Base-by-base conservation (phyloP, 2,329 filamentous ascomycete genomes). In the Monascus ruber region DNA sequence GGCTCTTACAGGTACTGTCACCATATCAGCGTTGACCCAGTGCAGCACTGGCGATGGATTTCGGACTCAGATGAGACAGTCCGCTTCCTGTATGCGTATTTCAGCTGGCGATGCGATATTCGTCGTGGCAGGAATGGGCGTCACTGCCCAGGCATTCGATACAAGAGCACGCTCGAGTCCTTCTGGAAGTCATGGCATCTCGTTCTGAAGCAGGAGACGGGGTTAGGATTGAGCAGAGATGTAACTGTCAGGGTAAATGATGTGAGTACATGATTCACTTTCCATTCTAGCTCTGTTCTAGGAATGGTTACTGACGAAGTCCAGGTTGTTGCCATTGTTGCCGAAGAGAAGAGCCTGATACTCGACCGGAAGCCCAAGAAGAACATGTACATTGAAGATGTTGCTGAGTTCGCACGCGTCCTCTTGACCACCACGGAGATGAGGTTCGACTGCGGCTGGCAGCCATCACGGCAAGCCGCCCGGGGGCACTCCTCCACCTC, bases 311-410 rank as follows among this genome's bases (percentile, higher is more conserved):
- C 31, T 35, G 4, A 41, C 33, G 5, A 31, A 35, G 29, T 42
- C 35, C 40, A 50, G 48, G 41, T 50, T 5, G 47, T 53, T 34
- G n/a, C n/a, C n/a, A n/a, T n/a, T n/a, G n/a, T n/a, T n/a, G n/a
- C n/a, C n/a, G n/a, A n/a, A n/a, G n/a, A n/a, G n/a, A n/a, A n/a
- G n/a, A n/a, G n/a, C n/a, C n/a, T n/a, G n/a, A n/a, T n/a, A n/a
- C n/a, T n/a, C n/a, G n/a, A n/a, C n/a, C 45, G 43, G 27, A 26
- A 33, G 24, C 40, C 53, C n/a, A 44, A 45, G 2, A 40, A 45
- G 33, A 47, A 53, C 8, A 50, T 51, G 29, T 36, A 42, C 41
- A 32, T 54, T 3, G 35, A 49, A 32, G 47, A 48, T 37, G 28
- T 54, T 4, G 38, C 43, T 5, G 39, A 42, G 28, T 39, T 46